Evolutionary conservation across 2,329 filamentous ascomycete species (phyloP).

Genomic region (Fusarium anthophilum): DNA sequence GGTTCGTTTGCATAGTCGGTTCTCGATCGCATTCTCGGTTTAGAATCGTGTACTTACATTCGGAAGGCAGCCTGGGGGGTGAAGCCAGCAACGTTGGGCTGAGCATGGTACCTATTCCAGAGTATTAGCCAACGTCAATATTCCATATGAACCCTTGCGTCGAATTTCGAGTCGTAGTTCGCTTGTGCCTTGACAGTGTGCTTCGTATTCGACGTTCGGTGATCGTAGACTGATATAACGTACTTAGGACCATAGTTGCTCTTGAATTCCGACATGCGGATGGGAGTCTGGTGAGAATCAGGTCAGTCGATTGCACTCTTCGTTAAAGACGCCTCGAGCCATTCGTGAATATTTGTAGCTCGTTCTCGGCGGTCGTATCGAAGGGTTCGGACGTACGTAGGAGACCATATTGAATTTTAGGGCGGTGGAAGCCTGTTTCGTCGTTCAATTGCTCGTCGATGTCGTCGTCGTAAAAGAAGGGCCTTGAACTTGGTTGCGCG

Average conservation of each 20-base stretch:
- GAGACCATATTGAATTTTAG: conserved; percentile 53
- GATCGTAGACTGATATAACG: conserved; percentile 34
- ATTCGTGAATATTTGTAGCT: conserved; percentile 4
- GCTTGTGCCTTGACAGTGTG: not conserved
- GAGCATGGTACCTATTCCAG: conserved; percentile 64
- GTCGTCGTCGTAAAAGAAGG: conserved; percentile 43
- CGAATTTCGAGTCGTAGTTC: not conserved
- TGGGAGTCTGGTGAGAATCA: conserved; percentile 53
- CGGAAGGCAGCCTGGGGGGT: conserved; percentile 57
- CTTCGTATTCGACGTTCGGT: not conserved
- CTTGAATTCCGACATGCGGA: conserved; percentile 62
- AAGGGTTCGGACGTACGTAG: conserved; percentile 46
- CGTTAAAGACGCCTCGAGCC: not conserved
- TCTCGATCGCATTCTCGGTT: not conserved
- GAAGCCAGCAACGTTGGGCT: conserved; percentile 64
- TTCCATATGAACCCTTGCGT: not conserved
- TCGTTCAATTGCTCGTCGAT: conserved; percentile 50
- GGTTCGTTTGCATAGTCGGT: conserved; percentile 14
- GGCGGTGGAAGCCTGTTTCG: conserved; percentile 44
- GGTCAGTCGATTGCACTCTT: conserved; percentile 43
- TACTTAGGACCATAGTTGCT: conserved; percentile 75
- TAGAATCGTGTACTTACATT: conserved; percentile 57
- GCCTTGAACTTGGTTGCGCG: conserved; percentile 41
- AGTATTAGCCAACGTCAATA: conserved; percentile 42
- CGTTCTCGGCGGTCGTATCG: not conserved